Base-by-base conservation (phyloP, 2,329 filamentous ascomycete genomes). In the Monilinia aucupariae region DNA sequence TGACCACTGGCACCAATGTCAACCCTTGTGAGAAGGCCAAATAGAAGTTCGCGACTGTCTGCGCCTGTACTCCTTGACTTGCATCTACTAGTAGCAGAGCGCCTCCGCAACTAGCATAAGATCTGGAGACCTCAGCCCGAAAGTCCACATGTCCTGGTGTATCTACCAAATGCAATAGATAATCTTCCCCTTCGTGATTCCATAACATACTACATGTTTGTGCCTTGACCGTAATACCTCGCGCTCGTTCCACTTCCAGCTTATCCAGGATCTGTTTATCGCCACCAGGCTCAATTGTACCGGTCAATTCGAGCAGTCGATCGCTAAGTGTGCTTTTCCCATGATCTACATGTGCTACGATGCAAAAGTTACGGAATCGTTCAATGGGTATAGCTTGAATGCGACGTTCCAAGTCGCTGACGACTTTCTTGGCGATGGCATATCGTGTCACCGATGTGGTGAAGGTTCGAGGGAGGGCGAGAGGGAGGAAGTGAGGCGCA, bases 131-230 rank as follows among this genome's bases (percentile, higher is more conserved):
- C 76, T 99, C 94, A 54, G 94, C 94, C 62, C 94, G 85, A 76
- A 99, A 99, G 78, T 99, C 94, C 64, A 99, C 94, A 78, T 99
- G 94, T 34, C 94, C 94, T 0, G 94, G 94, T 0, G 94, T 99
- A 75, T 99, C 94, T 63, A 99, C 92, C 34, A 99, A 82, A 76
- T 99, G 94, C 37, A 99, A 81, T 63, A 99, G 82, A 74, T 97
- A 97, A 75, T 99, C 94, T 39, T 89, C 79, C 20, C 90, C 92
- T 22, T 88, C 80, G 77, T 96, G 81, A 34, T 89, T 91, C 79
- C 97, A 96, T 59, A 99, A 84, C 94, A 99, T 99, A 62, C 89
- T 94, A 77, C 94, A 97, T 63, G 94, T 97, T 79, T 99, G 94
- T 62, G 94, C 94, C 80, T 99, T 99, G 75, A 99, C 94, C 0